phyloP scores from a whole-genome alignment of 2,329 filamentous ascomycete genomes.

The Orbilia quercus region DNA sequence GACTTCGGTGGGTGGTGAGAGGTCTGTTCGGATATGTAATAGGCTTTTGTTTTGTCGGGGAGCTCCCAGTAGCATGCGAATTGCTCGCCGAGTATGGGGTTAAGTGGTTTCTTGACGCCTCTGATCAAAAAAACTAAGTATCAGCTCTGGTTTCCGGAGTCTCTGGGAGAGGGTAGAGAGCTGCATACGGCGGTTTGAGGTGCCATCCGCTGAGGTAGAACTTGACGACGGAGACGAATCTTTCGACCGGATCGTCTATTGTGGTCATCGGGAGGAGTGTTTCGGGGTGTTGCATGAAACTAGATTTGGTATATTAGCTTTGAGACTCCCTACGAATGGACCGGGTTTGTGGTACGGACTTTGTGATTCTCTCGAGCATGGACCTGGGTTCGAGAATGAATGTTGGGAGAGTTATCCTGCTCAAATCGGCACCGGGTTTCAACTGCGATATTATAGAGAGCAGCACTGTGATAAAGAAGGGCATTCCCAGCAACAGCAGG shows the following conservation, averaged over 20 bases:
- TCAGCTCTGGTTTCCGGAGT: not conserved
- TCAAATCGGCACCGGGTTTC: conserved; percentile 92
- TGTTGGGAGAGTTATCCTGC: conserved; percentile 91
- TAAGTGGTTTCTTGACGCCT: conserved; percentile 97
- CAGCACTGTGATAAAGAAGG: conserved; percentile 72
- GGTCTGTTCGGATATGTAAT: conserved; percentile 97
- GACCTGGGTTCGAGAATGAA: conserved; percentile 98
- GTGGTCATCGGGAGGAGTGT: conserved; percentile 87
- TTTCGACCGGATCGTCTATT: conserved; percentile 86
- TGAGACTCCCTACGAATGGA: conserved; percentile 89
- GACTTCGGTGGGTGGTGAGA: conserved; percentile 98
- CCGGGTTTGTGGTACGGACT: conserved; percentile 87
- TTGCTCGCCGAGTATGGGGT: conserved; percentile 93
- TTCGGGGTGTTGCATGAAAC: conserved; percentile 99
- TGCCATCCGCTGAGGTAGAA: conserved; percentile 99
- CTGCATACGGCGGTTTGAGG: conserved; percentile 89
- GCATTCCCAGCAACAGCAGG: not conserved
- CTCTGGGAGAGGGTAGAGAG: not conserved
- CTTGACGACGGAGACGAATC: conserved; percentile 95
- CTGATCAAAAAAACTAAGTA: conserved; percentile 65
- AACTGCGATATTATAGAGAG: conserved; percentile 97
- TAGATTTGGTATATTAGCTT: conserved; percentile 77
- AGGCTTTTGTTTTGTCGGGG: conserved; percentile 82
- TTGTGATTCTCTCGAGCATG: conserved; percentile 98
- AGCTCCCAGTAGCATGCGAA: conserved; percentile 98